These are phyloP conservation scores for Drechslerella dactyloides DNA, from an alignment of 2,329 filamentous ascomycete species.

Conservation along the genomic window DNA sequence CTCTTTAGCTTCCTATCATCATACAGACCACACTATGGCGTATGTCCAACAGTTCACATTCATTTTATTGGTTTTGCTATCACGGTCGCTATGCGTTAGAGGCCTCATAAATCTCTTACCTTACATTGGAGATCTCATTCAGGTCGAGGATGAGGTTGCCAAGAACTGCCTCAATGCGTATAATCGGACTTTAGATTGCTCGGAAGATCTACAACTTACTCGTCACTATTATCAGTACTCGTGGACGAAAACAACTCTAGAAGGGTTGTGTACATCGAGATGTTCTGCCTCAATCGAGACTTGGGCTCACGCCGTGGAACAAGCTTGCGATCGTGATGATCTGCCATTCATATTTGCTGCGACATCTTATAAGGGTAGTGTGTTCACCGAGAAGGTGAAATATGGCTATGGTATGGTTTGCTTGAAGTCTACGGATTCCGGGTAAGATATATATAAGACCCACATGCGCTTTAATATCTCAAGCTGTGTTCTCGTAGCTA, in stretches of 20 bases:
- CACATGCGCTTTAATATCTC: neutral
- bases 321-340: conserved; percentile 8
- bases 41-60: neutral
- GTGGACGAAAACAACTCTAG: conserved; percentile 10
- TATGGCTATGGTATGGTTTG: conserved; percentile 21
- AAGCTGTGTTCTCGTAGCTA: neutral
- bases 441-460: neutral
- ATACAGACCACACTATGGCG: neutral
- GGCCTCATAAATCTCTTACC: conserved; percentile 9
- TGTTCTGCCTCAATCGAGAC: conserved; percentile 5
- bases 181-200: conserved; percentile 17
- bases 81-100: neutral
- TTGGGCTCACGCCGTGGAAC: conserved; percentile 2
- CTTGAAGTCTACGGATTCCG: conserved; percentile 13
- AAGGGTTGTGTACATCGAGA: conserved; percentile 13
- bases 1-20: neutral
- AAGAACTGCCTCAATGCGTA: conserved; percentile 15
- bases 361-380: conserved; percentile 19
- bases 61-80: neutral
- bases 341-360: conserved; percentile 13
- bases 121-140: conserved; percentile 3
- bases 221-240: conserved; percentile 21
- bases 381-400: conserved; percentile 13
- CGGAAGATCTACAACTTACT: neutral
- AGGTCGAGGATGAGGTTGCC: neutral